Conservation (phyloP, 1,284 basidiomycete species). For the Ceratobasidium theobromae region DNA sequence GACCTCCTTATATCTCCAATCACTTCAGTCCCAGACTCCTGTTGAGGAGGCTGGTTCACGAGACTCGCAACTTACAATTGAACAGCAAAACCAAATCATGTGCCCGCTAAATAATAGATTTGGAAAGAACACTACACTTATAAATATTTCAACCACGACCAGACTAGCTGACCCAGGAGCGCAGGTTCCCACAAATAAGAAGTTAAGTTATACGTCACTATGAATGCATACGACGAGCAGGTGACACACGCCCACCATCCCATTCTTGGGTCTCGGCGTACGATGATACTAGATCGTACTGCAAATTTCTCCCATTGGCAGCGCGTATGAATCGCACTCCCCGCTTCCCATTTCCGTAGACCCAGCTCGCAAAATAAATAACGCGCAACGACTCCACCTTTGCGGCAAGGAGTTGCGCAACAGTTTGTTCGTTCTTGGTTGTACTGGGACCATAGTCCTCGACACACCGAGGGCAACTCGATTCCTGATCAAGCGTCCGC, state of each 20-base stretch:
- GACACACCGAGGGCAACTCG: constrained; percentile 3
- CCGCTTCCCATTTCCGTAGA: constrained; percentile 16
- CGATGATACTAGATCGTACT: background rate
- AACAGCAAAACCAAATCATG: too few relatives aligned
- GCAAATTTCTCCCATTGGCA: background rate
- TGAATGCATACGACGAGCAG: background rate
- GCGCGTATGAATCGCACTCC: constrained; percentile 7
- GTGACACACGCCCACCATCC: background rate
- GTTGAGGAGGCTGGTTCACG: too few relatives aligned
- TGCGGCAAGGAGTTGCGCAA: background rate
- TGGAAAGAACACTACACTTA: background rate
- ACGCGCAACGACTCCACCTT: background rate
- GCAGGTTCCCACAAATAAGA: background rate
- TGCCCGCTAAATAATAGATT: too few relatives aligned
- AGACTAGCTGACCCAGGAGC: background rate
- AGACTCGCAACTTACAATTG: too few relatives aligned
- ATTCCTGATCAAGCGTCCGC: background rate
- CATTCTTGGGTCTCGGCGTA: constrained; percentile 8
- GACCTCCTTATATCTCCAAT: too few relatives aligned
- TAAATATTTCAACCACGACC: background rate
- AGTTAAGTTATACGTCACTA: constrained; percentile 6
- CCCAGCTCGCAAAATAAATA: constrained; percentile 19
- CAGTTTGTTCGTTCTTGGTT: background rate
- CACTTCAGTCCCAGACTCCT: too few relatives aligned
- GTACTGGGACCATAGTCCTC: constrained; percentile 11